Evolutionary conservation across 2,329 filamentous ascomycete species (phyloP), one percentile per base, ranked within the genome.

Genomic region (Trichoderma sp.): DNA sequence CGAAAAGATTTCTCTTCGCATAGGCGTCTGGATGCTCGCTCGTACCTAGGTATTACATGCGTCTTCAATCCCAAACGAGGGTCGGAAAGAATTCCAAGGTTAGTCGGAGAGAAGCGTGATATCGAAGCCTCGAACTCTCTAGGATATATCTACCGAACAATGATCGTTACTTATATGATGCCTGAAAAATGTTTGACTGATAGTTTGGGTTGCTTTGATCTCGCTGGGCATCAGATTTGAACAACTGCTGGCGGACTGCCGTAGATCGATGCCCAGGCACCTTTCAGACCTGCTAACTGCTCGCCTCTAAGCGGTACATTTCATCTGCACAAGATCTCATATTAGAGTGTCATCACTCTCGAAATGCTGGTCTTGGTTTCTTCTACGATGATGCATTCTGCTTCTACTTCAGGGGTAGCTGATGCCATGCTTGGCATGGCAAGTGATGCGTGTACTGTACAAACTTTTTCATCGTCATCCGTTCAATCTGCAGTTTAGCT

Each of bases 271-370:
- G 45, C 45, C 3, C 45, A 6, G 5, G 14, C 7, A 41, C 38
- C 16, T n/a, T 45, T 45, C 21, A 24, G 11, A 63, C 8, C 3
- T 21, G 11, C 8, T 35, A 2, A 63, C 60, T 21, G 14, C 6
- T 21, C 60, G 4, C 18, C 29, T 33, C 9, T 6, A 6, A 63
- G 60, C 5, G 16, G 8, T 35, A 8, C 31, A 8, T 1, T 35
- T 35, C 3, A 21, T 14, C 29, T 14, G 4, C 60, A 35, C n/a
- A 35, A 14, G 14, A 3, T 11, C 16, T 6, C 35, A 11, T 8
- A 56, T 12, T 14, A 3, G 9, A 6, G 0, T 24, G 3, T 24
- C 5, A 14, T 6, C 1, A 7, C 11, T 1, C 0, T 6, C 0
- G 4, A 24, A 14, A 21, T 35, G 18, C 9, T 8, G 9, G 7